Percentiles rank a stretch among this genome's conserved stretches.
Conservation (phyloP, 805 yeast genomes). For the Yarrowia divulgata region DNA sequence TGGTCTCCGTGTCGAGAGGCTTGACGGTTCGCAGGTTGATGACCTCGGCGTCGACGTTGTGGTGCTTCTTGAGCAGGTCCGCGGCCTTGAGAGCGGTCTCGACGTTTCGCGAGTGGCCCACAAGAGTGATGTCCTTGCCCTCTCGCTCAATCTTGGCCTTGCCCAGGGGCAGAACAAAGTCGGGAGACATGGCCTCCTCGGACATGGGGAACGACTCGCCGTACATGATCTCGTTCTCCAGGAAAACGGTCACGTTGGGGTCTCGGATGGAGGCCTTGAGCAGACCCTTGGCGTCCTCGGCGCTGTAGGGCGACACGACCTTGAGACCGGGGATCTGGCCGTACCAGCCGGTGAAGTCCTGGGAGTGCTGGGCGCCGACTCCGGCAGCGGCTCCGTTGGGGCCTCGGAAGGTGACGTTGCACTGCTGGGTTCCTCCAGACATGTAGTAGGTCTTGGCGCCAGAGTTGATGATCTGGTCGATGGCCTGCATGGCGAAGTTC, state of each 20-base stretch:
- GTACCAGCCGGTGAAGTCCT: conserved; percentile 97
- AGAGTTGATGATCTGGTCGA: conserved; percentile 97
- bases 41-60: conserved; percentile 91
- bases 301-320: conserved; percentile 92
- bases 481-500: conserved; percentile 99
- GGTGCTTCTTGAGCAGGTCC: conserved; percentile 77
- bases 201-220: conserved; percentile 89
- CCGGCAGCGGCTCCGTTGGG: conserved; percentile 99
- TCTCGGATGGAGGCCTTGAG: conserved; percentile 96
- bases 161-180: conserved; percentile 91
- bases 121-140: conserved; percentile 89
- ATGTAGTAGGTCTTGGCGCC: conserved; percentile 98
- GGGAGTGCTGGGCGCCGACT: conserved; percentile 99
- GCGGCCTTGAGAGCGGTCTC: conserved; percentile 89
- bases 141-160: conserved; percentile 93
- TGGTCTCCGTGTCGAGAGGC: conserved; percentile 90
- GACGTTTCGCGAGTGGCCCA: conserved; percentile 92
- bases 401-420: conserved; percentile 98
- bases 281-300: conserved; percentile 96
- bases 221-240: conserved; percentile 94
- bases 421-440: conserved; percentile 99
- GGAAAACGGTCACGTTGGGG: conserved; percentile 95
- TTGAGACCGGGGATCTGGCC: conserved; percentile 98
- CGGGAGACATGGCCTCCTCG: conserved; percentile 87
- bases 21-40: conserved; percentile 95